Conservation (phyloP, 2,329 filamentous ascomycete genomes). For the Hyphodiscus sp. region DNA sequence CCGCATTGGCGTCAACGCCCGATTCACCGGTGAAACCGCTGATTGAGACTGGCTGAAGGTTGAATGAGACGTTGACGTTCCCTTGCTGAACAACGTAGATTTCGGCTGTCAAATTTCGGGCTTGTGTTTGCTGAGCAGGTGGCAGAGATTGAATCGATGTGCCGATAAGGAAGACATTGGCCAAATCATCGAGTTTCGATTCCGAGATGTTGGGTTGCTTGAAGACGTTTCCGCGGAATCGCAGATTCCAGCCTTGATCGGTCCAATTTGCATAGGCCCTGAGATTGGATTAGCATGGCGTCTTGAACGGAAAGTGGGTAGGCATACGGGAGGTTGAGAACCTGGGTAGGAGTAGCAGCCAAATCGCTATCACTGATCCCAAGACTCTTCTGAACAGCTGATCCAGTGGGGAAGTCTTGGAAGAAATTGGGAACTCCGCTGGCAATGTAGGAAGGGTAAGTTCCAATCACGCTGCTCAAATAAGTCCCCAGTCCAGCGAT, state of each 20-base stretch:
- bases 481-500: slow-evolving; percentile 44
- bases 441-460: slow-evolving; percentile 52
- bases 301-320: neutral
- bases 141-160: slow-evolving; percentile 55
- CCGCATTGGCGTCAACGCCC: slow-evolving; percentile 43
- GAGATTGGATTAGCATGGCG: slow-evolving; percentile 8
- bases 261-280: slow-evolving; percentile 73
- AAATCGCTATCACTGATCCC: slow-evolving; percentile 53
- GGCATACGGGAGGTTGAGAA: slow-evolving; percentile 58
- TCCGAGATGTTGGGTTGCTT: slow-evolving; percentile 65
- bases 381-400: slow-evolving; percentile 53
- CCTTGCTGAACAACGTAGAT: slow-evolving; percentile 73
- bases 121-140: slow-evolving; percentile 54
- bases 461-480: slow-evolving; percentile 45
- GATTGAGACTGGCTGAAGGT: slow-evolving; percentile 51
- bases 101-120: slow-evolving; percentile 64
- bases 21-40: slow-evolving; percentile 43
- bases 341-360: slow-evolving; percentile 58
- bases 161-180: slow-evolving; percentile 64
- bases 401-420: slow-evolving; percentile 57
- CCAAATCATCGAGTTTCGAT: slow-evolving; percentile 59
- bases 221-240: slow-evolving; percentile 76
- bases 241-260: slow-evolving; percentile 66
- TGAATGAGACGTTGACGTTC: slow-evolving; percentile 55
- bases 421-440: slow-evolving; percentile 64